Evolutionary conservation across 495 filamentous ascomycete species (phyloP).

Genomic region (Amniculicola lignicola): DNA sequence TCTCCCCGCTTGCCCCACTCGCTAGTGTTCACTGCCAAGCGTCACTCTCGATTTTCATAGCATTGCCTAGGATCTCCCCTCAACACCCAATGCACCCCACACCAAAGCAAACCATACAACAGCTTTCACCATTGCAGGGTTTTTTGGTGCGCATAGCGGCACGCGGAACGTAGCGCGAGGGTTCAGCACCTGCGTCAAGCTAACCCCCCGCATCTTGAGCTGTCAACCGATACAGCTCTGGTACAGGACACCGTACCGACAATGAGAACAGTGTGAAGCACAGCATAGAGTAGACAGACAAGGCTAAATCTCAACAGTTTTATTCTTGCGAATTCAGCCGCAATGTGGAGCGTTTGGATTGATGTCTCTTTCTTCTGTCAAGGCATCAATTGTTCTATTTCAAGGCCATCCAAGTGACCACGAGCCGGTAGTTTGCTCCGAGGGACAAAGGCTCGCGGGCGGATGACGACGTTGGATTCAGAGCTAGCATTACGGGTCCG

Average conservation of each 20-base stretch:
- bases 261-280: slow-evolving; percentile 8
- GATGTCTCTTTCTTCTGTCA: too few species aligned
- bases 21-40: not conserved
- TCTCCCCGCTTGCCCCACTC: not conserved
- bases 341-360: too few species aligned
- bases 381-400: too few species aligned
- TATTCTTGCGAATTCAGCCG: too few species aligned
- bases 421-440: too few species aligned
- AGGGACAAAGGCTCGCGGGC: too few species aligned
- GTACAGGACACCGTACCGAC: slow-evolving; percentile 9
- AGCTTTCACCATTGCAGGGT: not conserved
- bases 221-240: slow-evolving; percentile 8
- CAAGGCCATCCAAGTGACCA: too few species aligned
- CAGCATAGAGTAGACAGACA: slow-evolving; percentile 10
- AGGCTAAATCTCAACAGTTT: too few species aligned
- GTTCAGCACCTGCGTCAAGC: slow-evolving; percentile 3
- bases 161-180: not conserved
- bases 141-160: not conserved
- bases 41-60: not conserved
- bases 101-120: not conserved
- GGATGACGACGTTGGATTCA: too few species aligned
- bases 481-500: slow-evolving; percentile 25
- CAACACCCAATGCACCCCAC: slow-evolving; percentile 21
- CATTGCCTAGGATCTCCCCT: not conserved
- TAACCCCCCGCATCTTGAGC: slow-evolving; percentile 22